Conservation (phyloP, 208 protist species). For the Acanthamoeba polyphaga region DNA sequence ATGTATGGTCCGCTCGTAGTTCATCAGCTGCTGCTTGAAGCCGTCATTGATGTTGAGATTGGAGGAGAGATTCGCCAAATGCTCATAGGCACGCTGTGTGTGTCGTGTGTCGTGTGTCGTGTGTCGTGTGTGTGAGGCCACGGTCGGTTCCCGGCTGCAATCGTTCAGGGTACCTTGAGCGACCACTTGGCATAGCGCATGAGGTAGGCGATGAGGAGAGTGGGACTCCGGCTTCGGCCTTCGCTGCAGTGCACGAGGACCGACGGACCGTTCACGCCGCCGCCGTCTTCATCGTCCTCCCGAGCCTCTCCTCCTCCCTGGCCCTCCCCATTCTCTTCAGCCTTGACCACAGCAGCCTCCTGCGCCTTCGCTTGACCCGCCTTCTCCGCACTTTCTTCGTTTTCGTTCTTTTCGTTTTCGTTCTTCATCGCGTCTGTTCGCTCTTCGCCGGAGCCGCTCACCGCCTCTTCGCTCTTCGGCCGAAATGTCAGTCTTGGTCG, state of each 20-base stretch:
- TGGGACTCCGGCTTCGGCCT: slow-evolving; percentile 51
- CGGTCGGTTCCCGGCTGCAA: neutral
- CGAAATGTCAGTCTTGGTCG: neutral
- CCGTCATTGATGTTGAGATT: slow-evolving; percentile 69
- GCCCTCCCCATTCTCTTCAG: neutral
- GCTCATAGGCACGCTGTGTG: slow-evolving; percentile 27
- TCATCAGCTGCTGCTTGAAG: slow-evolving; percentile 63
- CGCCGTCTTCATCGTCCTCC: neutral
- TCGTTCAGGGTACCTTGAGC: neutral
- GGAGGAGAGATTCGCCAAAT: slow-evolving; percentile 28
- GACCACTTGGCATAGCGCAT: slow-evolving; percentile 64
- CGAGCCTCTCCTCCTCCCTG: neutral
- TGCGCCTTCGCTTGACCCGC: neutral
- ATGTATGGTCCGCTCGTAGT: slow-evolving; percentile 28
- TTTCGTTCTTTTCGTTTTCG: no score
- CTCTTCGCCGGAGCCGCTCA: neutral
- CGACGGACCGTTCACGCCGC: neutral
- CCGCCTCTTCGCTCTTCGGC: neutral
- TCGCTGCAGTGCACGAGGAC: slow-evolving; percentile 62
- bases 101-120: neutral
- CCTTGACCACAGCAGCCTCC: neutral
- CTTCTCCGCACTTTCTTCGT: no score
- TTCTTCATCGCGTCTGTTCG: no score
- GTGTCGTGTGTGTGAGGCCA: neutral
- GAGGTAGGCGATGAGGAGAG: slow-evolving; percentile 58